Base-by-base conservation (phyloP, 768 basidiomycete species). In the Leccinellum luteum region DNA sequence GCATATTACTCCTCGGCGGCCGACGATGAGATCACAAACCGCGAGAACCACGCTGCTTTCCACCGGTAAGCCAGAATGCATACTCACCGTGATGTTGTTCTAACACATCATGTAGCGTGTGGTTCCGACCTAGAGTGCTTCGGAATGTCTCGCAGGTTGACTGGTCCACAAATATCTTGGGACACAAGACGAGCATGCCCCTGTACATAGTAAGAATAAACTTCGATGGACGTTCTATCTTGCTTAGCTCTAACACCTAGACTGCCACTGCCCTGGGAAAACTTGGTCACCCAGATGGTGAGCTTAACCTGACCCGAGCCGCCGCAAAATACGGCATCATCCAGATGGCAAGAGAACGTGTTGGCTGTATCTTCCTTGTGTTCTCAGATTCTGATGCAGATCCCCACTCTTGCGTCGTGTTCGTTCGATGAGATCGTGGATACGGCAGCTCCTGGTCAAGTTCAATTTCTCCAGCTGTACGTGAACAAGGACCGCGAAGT, bases 1-100 rank as follows among this genome's bases (percentile, higher is more conserved):
- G 95, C 94, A 6, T 95, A 95, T 71, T 95, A 98, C 67, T 93
- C 90, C 1, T 94, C 92, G n/a, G 95, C 94, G 17, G 87, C 96
- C 7, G 96, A 98, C 69, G 95, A 98, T 64, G 94, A 97, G 73
- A 92, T 94, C 47, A 94, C 93, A 30, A 77, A 82, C 58, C 81
- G 94, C 50, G 94, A 96, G 72, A 97, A 97, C 65, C 92, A 92
- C 60, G 80, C 86, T 52, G 95, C 94, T 2, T 98, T 89, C 68
- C 95, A 98, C 64, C 81, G 95, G 91, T 88, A 58, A 52, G 58
- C 21, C 3, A 14, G 3, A 5, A 14, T 43, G 25, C 49, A 30
- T 44, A 17, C 0, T 44, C 17, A 17, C 4, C 13, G 15, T 15
- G 10, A 7, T 3, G 7, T 27, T 21, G n/a, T 12, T 23, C 23